These are phyloP conservation scores for Dentipellis sp. DNA, from an alignment of 768 basidiomycete species.

Conservation along the genomic window DNA sequence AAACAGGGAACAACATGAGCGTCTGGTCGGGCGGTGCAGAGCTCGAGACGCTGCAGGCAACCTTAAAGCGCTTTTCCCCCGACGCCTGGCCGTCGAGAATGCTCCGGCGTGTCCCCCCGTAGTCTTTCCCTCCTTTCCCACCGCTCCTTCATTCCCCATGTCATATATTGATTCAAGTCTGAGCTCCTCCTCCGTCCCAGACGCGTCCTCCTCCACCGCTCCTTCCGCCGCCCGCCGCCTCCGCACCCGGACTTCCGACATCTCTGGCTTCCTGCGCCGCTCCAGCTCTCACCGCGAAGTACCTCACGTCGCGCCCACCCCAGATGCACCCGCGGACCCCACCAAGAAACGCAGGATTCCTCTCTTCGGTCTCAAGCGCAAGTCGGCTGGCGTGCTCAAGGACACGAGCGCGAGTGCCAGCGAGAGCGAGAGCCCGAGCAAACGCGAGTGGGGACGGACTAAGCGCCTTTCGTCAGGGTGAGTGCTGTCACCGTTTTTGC, in stretches of 20 bases:
- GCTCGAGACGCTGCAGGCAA: too few relatives aligned
- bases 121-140: too few relatives aligned
- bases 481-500: background rate
- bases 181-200: background rate
- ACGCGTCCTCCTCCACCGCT: background rate
- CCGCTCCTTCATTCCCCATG: background rate
- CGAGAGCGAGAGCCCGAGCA: background rate
- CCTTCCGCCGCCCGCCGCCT: conserved; percentile 4
- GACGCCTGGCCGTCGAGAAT: too few relatives aligned
- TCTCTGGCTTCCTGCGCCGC: conserved; percentile 12
- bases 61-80: too few relatives aligned
- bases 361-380: conserved; percentile 12
- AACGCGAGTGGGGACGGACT: background rate
- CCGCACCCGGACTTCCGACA: conserved; percentile 12
- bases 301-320: background rate
- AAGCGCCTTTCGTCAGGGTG: background rate
- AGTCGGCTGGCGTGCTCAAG: conserved; percentile 2
- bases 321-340: background rate
- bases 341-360: conserved; percentile 12
- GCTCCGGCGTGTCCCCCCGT: too few relatives aligned
- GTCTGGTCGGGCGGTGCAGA: too few relatives aligned
- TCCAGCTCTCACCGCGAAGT: conserved; percentile 1
- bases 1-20: too few relatives aligned
- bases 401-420: background rate
- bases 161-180: background rate